A percentile compares a stretch with the other conserved stretches of the same genome.
Conservation (phyloP, 108 stramenopile species). For the Phaeodactylum tricornutum region DNA sequence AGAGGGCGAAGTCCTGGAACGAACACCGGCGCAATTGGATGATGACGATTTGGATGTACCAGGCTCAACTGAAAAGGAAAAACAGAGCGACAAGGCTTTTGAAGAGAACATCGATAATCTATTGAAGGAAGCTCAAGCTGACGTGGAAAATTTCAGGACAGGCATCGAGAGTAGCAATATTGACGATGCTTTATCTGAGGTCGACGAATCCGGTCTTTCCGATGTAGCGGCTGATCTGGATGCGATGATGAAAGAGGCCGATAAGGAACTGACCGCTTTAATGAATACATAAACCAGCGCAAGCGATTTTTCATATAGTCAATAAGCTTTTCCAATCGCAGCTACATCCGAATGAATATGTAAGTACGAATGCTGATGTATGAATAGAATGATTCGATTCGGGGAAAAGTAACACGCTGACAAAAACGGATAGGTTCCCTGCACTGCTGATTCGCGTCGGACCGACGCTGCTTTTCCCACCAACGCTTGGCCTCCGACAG, state of each 20-base stretch:
- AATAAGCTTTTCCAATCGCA: no score
- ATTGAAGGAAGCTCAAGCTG: constrained; percentile 58
- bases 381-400: no score
- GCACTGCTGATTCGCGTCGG: no score
- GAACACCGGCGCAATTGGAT: constrained; percentile 17
- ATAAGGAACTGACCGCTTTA: constrained; percentile 68
- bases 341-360: no score
- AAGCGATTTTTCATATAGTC: no score
- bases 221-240: constrained; percentile 73
- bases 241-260: constrained; percentile 75
- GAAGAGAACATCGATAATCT: constrained; percentile 50
- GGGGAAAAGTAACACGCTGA: no score
- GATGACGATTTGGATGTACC: constrained; percentile 34
- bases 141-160: constrained; percentile 45
- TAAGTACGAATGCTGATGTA: no score
- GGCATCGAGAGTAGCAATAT: constrained; percentile 25
- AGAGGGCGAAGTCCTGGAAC: constrained; percentile 60
- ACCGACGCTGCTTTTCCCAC: no score
- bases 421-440: no score
- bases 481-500: no score
- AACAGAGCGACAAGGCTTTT: constrained; percentile 28
- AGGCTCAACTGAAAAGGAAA: constrained; percentile 13
- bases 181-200: constrained; percentile 15
- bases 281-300: constrained; percentile 25
- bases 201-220: constrained; percentile 13